Percentiles rank a stretch among this genome's conserved stretches.
Evolutionary conservation across 441 rosid species (phyloP).

Genomic region (Populus hybrid): DNA sequence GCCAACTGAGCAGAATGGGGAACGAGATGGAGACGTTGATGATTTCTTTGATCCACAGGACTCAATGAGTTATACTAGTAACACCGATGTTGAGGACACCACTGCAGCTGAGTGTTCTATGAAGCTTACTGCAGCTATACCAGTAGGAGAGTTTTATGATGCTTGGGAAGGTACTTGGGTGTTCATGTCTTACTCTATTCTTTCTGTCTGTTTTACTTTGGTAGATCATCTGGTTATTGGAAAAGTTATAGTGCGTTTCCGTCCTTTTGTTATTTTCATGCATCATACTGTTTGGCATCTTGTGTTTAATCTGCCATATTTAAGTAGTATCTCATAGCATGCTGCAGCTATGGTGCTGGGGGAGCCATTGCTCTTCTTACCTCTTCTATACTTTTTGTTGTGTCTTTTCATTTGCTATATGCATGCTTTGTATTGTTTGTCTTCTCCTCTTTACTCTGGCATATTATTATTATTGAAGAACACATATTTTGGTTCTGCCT

Average conservation of each 20-base stretch:
- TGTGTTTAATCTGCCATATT: not conserved
- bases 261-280: not conserved
- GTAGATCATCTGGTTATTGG: not conserved
- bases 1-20: conserved; percentile 21
- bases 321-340: not conserved
- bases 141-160: conserved; percentile 74
- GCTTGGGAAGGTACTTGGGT: conserved; percentile 82
- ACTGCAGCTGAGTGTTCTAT: conserved; percentile 45
- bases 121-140: conserved; percentile 37
- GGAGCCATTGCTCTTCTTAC: not conserved
- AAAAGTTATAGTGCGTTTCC: not conserved
- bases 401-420: not conserved
- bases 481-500: not conserved
- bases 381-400: not conserved
- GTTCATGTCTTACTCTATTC: not conserved
- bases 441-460: not conserved
- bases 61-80: conserved; percentile 68
- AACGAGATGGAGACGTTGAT: conserved; percentile 50
- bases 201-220: not conserved
- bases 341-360: not conserved
- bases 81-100: conserved; percentile 58
- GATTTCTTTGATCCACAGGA: conserved; percentile 83
- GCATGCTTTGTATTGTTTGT: not conserved
- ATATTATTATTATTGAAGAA: not conserved
- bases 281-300: not conserved